phyloP scores from a whole-genome alignment of 306 rosid species.

The Acacia crassicarpa region DNA sequence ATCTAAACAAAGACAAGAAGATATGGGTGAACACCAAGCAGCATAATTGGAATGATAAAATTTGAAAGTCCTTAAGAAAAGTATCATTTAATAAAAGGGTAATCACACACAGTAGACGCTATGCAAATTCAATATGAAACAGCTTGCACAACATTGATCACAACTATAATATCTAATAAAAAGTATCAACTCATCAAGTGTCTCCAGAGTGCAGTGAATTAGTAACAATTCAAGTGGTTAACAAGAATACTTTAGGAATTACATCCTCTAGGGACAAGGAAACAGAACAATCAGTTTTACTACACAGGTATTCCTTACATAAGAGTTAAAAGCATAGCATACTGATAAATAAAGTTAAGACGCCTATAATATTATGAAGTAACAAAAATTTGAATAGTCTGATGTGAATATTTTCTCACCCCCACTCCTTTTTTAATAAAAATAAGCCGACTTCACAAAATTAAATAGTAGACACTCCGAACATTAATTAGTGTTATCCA shows the following conservation, averaged over 20 bases:
- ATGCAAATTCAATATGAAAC: conserved; percentile 15
- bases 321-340: not conserved
- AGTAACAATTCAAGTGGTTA: not conserved
- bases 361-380: not conserved
- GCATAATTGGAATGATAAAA: not conserved
- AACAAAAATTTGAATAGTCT: not conserved
- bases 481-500: not conserved
- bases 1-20: not conserved
- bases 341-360: not conserved
- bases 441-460: not conserved
- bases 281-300: not conserved
- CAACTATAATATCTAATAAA: not conserved
- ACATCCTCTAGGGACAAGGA: not conserved
- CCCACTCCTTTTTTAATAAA: not conserved
- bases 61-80: conserved; percentile 2
- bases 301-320: not conserved
- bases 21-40: not conserved
- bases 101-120: conserved; percentile 8
- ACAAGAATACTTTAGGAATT: not conserved
- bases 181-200: not conserved
- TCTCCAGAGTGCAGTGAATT: not conserved
- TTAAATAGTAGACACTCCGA: not conserved
- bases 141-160: not conserved
- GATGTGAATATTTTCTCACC: not conserved
- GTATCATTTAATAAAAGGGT: not conserved